Evolutionary conservation across 108 stramenopile genomes (phyloP).

Genomic region (Cylindrotheca fusiformis): DNA sequence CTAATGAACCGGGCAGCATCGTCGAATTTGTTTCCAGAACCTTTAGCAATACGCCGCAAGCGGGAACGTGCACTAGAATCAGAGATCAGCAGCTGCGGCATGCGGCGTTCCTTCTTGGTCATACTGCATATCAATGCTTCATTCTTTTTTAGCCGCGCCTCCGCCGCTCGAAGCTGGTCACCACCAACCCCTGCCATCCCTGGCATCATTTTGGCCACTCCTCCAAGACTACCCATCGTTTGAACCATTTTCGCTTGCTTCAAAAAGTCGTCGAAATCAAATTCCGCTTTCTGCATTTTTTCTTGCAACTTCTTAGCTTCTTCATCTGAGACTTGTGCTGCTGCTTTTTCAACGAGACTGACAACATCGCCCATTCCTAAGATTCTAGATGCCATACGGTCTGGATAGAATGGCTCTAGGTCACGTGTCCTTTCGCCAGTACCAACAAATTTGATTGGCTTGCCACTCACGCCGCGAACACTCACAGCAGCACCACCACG

Average conservation of each 20-base stretch:
- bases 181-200: conserved; percentile 82
- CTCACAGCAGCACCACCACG: conserved; percentile 93
- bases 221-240: conserved; percentile 88
- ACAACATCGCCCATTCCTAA: conserved; percentile 97
- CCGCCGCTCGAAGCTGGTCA: conserved; percentile 65
- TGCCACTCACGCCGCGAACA: conserved; percentile 90
- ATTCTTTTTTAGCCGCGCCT: conserved; percentile 72
- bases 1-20: conserved; percentile 80
- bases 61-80: conserved; percentile 75
- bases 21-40: conserved; percentile 65
- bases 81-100: conserved; percentile 84
- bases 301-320: conserved; percentile 80
- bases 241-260: conserved; percentile 80
- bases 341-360: conserved; percentile 93
- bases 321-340: conserved; percentile 85
- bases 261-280: conserved; percentile 95
- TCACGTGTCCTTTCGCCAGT: conserved; percentile 89
- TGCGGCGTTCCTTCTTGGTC: conserved; percentile 85
- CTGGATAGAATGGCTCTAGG: conserved; percentile 95
- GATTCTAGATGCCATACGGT: conserved; percentile 95
- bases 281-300: conserved; percentile 85
- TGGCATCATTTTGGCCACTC: conserved; percentile 94
- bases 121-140: conserved; percentile 91
- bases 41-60: conserved; percentile 79
- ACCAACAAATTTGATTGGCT: conserved; percentile 97